Percentiles rank a stretch among this genome's conserved stretches.
Conservation (phyloP, 2,329 filamentous ascomycete genomes). For the Berkeleyomyces rouxiae region DNA sequence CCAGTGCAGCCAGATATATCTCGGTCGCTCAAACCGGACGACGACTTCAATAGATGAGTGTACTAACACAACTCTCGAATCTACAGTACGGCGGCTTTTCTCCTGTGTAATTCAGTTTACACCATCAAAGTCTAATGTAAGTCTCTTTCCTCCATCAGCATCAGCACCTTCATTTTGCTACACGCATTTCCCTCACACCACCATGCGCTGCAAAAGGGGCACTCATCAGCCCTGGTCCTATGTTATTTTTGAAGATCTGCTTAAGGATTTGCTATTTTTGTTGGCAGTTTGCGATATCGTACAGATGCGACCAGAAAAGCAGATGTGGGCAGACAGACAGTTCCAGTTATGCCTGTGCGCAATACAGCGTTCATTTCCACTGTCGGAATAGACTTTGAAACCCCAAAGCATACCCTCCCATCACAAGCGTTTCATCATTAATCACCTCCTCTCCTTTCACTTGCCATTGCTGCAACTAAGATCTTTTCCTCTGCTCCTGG, state of each 20-base stretch:
- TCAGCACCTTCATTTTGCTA: neutral
- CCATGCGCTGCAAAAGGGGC: constrained; percentile 1
- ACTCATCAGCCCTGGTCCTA: neutral
- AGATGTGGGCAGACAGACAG: neutral
- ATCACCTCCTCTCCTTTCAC: neutral
- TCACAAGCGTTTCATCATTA: neutral
- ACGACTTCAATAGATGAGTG: neutral
- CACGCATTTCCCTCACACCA: neutral
- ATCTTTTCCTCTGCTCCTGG: neutral
- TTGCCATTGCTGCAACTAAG: neutral
- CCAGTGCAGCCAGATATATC: neutral
- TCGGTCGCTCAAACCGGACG: neutral
- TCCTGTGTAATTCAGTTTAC: neutral
- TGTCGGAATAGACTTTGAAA: neutral
- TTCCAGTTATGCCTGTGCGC: neutral
- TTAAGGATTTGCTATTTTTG: neutral
- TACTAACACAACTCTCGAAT: neutral
- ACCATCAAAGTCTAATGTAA: neutral
- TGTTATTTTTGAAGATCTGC: neutral
- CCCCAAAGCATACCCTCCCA: neutral
- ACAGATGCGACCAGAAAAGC: neutral
- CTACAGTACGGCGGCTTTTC: neutral
- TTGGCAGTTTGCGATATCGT: neutral
- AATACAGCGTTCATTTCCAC: neutral
- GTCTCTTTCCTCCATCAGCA: neutral